Base-by-base conservation (phyloP, 139 green algal species). In the Chlorella ohadii region DNA sequence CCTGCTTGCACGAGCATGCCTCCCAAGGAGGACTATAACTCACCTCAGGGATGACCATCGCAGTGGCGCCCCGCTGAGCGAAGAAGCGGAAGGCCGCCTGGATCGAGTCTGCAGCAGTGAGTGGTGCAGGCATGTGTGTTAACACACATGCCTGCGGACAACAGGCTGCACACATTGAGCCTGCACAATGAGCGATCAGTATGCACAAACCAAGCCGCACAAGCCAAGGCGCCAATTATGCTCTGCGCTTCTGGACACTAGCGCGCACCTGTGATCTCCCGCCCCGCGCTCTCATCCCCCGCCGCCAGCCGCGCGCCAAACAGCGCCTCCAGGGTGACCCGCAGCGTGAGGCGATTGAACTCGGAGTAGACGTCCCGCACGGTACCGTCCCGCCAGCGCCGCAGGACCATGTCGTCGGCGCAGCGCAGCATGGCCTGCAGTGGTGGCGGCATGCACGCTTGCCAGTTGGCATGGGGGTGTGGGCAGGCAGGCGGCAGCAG, bases 341-440 rank as follows among this genome's bases (percentile, higher is more conserved):
- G 67, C 33, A 98, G 90, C 0, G 95, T 98, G 13, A 98, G 91
- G 55, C 88, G 74, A 73, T 98, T 98, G 90, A 97, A 98, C 85
- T 98, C 95, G 15, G 81, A 77, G 63, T 96, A 95, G 33, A 95
- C 56, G 59, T 95, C 90, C 9, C 92, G 84, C 22, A 74, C 67
- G 31, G 36, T 41, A 23, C 84, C 72, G 19, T 36, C 31, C 9
- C 38, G 16, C 93, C 91, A 95, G 15, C 59, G 51, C 4, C 25
- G 13, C 2, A 33, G 4, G 22, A 92, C 56, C 81, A 93, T 79
- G 23, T 91, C 70, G 7, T 81, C 39, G 25, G 88, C 38, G 1
- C 91, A 85, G 3, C 83, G 78, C 27, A 92, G 84, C 91, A 97
- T 97, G 25, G 89, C 89, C 81, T 81, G 57, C 2, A 7, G 16